A percentile compares a stretch with the other conserved stretches of the same genome.
Evolutionary conservation across 805 yeast genomes (phyloP).

Genomic region (Lipomyces sp.): DNA sequence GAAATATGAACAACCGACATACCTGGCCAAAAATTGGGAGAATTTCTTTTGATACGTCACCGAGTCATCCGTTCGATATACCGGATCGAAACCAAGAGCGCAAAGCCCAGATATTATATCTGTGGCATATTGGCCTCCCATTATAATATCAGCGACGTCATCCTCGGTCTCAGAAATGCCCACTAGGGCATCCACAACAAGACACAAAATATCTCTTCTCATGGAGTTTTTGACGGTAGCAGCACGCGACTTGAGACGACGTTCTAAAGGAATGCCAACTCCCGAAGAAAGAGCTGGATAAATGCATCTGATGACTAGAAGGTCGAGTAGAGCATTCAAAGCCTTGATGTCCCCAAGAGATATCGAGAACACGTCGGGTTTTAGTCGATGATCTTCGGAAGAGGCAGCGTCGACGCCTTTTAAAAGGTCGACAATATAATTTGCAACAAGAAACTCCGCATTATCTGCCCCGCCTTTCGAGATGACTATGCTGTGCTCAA

Average conservation of each 20-base stretch:
- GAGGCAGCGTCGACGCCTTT: slow-evolving; percentile 19
- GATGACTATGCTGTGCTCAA: no score
- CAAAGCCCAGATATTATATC: slow-evolving; percentile 34
- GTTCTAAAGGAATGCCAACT: slow-evolving; percentile 62
- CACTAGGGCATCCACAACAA: slow-evolving; percentile 22
- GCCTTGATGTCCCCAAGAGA: slow-evolving; percentile 83
- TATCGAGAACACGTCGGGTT: slow-evolving; percentile 44
- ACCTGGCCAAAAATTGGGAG: slow-evolving; percentile 13
- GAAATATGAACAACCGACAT: background rate
- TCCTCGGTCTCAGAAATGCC: slow-evolving; percentile 29
- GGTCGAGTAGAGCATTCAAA: slow-evolving; percentile 59
- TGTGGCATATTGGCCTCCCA: slow-evolving; percentile 34
- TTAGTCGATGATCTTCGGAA: slow-evolving; percentile 7
- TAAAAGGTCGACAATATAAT: slow-evolving; percentile 6
- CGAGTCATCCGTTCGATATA: slow-evolving; percentile 1
- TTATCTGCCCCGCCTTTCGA: slow-evolving; percentile 2
- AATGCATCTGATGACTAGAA: slow-evolving; percentile 68
- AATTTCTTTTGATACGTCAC: slow-evolving; percentile 2
- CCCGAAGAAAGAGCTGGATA: slow-evolving; percentile 57
- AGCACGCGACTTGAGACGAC: slow-evolving; percentile 46
- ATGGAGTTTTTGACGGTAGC: background rate
- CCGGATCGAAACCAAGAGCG: slow-evolving; percentile 33
- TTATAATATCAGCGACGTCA: slow-evolving; percentile 34
- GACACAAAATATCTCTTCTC: slow-evolving; percentile 6
- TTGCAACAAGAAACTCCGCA: slow-evolving; percentile 6